Evolutionary conservation across 192 early-diverging fungal genomes (phyloP).

Genomic region (Linderina pennispora): DNA sequence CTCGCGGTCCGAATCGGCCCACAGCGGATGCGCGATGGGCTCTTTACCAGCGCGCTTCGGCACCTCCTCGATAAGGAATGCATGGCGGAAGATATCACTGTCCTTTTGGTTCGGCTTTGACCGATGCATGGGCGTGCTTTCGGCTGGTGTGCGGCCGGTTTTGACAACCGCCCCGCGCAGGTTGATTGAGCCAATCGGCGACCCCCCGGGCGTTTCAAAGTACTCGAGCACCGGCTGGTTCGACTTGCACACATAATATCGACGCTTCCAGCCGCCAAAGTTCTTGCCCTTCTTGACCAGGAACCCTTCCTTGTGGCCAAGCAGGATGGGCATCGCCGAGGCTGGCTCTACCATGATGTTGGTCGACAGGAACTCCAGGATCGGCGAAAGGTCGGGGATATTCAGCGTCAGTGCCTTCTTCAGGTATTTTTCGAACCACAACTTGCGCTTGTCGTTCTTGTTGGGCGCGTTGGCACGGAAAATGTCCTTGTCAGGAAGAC

Average conservation of each 20-base stretch:
- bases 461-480: slow-evolving; percentile 74
- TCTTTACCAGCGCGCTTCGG: slow-evolving; percentile 57
- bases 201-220: slow-evolving; percentile 75
- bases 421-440: slow-evolving; percentile 78
- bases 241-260: slow-evolving; percentile 70
- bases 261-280: slow-evolving; percentile 95
- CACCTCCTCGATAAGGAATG: slow-evolving; percentile 80
- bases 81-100: slow-evolving; percentile 69
- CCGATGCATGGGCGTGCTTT: slow-evolving; percentile 9
- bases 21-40: slow-evolving; percentile 68
- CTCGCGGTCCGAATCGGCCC: slow-evolving; percentile 82
- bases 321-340: slow-evolving; percentile 45
- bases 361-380: slow-evolving; percentile 74
- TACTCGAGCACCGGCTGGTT: slow-evolving; percentile 68
- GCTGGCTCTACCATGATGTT: slow-evolving; percentile 52
- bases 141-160: slow-evolving; percentile 23
- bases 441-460: slow-evolving; percentile 84
- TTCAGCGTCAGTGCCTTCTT: slow-evolving; percentile 60
- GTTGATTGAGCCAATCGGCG: slow-evolving; percentile 64
- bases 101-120: slow-evolving; percentile 29
- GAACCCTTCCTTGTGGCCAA: slow-evolving; percentile 75
- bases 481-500: slow-evolving; percentile 78
- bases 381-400: slow-evolving; percentile 53
- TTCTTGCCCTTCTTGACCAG: slow-evolving; percentile 91
- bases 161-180: slow-evolving; percentile 59